Evolutionary conservation across 495 filamentous ascomycete genomes (phyloP).

Genomic region (Hypoxylon intermedium): DNA sequence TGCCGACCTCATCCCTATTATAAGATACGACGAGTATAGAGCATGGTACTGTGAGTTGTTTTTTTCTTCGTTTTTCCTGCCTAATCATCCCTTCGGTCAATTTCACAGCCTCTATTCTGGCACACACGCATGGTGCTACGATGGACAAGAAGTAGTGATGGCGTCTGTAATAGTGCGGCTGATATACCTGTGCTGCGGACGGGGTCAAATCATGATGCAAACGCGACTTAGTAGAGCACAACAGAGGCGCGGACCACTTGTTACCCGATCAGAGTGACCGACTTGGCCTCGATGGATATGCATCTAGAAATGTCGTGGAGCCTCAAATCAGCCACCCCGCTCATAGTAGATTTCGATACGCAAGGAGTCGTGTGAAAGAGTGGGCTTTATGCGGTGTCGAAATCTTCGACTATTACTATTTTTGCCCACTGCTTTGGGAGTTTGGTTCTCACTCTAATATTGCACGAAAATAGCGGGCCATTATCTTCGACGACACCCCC

Average conservation of each 20-base stretch:
- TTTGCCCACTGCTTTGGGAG: background rate
- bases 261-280: constrained; percentile 9
- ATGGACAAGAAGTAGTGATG: background rate
- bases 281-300: constrained; percentile 17
- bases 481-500: constrained; percentile 3
- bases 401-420: background rate
- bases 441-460: constrained; percentile 10
- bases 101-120: constrained; percentile 2
- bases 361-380: background rate
- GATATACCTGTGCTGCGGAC: constrained; percentile 15
- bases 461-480: constrained; percentile 19
- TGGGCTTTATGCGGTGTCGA: constrained; percentile 11
- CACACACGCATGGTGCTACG: constrained; percentile 11
- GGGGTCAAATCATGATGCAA: constrained; percentile 15
- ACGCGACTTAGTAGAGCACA: background rate
- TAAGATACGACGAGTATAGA: constrained; percentile 12
- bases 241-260: constrained; percentile 1
- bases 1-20: constrained; percentile 26
- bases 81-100: background rate
- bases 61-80: constrained; percentile 3
- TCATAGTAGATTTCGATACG: constrained; percentile 17
- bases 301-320: constrained; percentile 26
- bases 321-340: constrained; percentile 14
- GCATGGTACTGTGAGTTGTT: background rate
- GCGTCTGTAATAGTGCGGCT: constrained; percentile 7